Conservation (phyloP, 805 yeast species). For the Cyberlindnera nakhonratchasimensis region DNA sequence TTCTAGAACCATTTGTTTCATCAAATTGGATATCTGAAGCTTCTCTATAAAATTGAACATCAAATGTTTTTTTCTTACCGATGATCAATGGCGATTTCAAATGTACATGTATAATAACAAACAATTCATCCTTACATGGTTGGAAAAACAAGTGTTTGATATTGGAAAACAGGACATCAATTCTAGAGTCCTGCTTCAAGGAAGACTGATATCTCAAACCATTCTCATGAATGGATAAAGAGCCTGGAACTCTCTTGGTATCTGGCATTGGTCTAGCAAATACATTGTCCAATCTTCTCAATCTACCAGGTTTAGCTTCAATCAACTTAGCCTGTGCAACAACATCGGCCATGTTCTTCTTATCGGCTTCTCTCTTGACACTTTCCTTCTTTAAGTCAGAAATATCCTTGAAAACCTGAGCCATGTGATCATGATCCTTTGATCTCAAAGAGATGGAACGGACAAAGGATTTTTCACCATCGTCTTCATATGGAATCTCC, state of each 20-base stretch:
- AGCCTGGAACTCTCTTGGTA: constrained; percentile 92
- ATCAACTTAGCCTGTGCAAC: constrained; percentile 86
- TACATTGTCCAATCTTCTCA: constrained; percentile 82
- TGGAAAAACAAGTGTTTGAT: constrained; percentile 93
- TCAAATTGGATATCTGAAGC: constrained; percentile 95
- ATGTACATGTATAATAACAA: constrained; percentile 90
- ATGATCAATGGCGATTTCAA: constrained; percentile 89
- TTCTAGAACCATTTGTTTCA: constrained; percentile 92
- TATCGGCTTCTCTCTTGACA: constrained; percentile 85
- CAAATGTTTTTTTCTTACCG: constrained; percentile 93
- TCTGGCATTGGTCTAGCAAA: constrained; percentile 95
- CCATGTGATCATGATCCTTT: constrained; percentile 85
- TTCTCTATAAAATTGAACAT: constrained; percentile 94
- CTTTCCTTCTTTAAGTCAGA: constrained; percentile 90
- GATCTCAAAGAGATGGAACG: constrained; percentile 86
- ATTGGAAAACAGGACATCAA: constrained; percentile 85
- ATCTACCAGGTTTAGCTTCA: constrained; percentile 79
- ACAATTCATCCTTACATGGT: constrained; percentile 91
- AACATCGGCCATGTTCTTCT: constrained; percentile 89
- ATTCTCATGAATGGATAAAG: constrained; percentile 87
- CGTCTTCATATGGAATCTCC: constrained; percentile 88
- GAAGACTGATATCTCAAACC: constrained; percentile 93
- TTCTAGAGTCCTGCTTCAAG: constrained; percentile 75
- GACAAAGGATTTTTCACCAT: constrained; percentile 80
- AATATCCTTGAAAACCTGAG: constrained; percentile 84